Base-by-base conservation (phyloP, 768 basidiomycete species). In the Suillus plorans region DNA sequence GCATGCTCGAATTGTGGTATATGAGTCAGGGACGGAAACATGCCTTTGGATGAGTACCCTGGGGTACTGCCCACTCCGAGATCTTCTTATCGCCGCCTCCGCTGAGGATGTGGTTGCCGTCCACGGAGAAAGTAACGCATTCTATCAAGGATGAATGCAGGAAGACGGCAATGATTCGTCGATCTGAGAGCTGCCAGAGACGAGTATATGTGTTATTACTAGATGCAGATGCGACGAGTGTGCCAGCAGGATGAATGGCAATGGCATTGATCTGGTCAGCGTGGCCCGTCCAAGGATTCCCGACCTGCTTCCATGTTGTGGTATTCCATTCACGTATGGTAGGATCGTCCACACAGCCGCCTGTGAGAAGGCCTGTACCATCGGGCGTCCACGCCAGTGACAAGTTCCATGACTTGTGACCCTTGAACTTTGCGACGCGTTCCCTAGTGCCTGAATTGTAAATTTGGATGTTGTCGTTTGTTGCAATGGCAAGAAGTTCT, bases 291-390 rank as follows among this genome's bases (percentile, higher is more conserved):
- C 53, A 55, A 4, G 53, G 53, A 36, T n/a, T 12, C 1, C 53
- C 20, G 12, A 55, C 53, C 2, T 37, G 20, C 36, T 56, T 0
- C 55, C 55, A 56, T 3, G 55, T 56, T 6, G 4, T 22, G 37
- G 55, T 37, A 22, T 56, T 20, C 55, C 55, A 56, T 22, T 56
- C 36, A 1, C 36, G 3, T 56, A 56, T 37, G 34, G n/a, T 56
- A 3, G 5, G 45, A 34, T 36, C 53, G 1, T 1, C 4, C 3
- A 4, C 0, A 22, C 2, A 0, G 13, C 36, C n/a, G 0, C 34
- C 13, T 22, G 36, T n/a, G 55, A 56, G 34, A 56, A 56, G 34
- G n/a, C 55, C 36, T 2, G 34, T 56, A 13, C 55, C 55, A 56
- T 36, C 20, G 6, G 20, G 55, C 12, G 13, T 37, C 55, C 55